phyloP scores from a whole-genome alignment of 2,329 filamentous ascomycete species.

The Celoporthe dispersa region DNA sequence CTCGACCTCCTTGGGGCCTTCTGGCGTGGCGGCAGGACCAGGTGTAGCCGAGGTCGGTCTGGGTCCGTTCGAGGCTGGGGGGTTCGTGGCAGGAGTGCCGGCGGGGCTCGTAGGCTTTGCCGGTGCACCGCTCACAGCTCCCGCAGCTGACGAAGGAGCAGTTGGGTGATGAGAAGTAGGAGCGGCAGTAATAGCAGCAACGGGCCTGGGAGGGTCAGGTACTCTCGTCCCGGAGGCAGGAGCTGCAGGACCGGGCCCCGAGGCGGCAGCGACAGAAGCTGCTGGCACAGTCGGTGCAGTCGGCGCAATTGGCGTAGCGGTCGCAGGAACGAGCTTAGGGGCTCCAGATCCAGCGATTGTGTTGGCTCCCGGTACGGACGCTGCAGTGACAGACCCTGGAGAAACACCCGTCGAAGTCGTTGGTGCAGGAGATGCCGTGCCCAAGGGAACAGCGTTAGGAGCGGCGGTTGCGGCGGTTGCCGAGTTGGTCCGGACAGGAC shows the following conservation, averaged over 20 bases:
- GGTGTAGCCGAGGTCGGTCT: slow-evolving; percentile 18
- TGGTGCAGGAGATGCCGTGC: background rate
- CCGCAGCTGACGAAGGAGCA: background rate
- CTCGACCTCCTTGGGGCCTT: slow-evolving; percentile 15
- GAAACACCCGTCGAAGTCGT: background rate
- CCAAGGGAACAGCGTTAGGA: background rate
- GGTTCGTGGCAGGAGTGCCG: background rate
- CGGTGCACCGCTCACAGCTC: background rate
- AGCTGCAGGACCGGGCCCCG: background rate
- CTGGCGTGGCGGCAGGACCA: slow-evolving; percentile 14
- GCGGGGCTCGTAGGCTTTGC: background rate
- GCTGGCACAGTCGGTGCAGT: background rate
- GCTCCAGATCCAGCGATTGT: background rate
- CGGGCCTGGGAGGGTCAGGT: background rate
- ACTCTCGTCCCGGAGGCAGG: background rate
- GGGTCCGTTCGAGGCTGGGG: slow-evolving; percentile 5
- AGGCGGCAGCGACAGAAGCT: background rate
- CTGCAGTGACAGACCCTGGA: background rate
- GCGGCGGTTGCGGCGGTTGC: background rate
- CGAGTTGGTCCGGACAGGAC: background rate
- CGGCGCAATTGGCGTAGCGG: background rate
- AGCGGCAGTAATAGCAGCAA: background rate
- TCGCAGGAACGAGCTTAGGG: background rate
- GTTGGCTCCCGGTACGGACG: background rate
- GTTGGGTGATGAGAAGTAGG: background rate